Evolutionary conservation across 495 filamentous ascomycete genomes (phyloP), one percentile per base, ranked within the genome.

Genomic region (Chaetomidium leptoderma): DNA sequence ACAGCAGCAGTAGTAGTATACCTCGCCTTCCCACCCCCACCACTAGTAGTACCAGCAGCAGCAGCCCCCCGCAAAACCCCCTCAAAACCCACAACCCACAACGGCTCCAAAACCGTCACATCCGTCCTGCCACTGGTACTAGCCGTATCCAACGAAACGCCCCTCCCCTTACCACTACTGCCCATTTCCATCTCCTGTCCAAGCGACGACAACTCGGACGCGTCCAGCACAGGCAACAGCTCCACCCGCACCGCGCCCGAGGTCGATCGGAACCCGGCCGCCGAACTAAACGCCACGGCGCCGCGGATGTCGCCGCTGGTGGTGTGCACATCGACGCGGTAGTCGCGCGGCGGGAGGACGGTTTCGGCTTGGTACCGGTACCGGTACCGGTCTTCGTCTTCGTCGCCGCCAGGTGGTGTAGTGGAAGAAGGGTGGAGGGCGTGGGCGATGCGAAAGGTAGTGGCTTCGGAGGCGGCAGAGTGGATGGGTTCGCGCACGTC

Each of bases 311-410:
- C 39, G 4, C 74, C 74, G 6, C 70, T 71, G 0, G 66, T 70
- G 6, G 71, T 70, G 23, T 68, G 63, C 24, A 76, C 56, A 23
- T 72, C 64, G 3, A 78, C 67, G 4, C 71, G 59, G 55, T 79
- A 78, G 45, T 79, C 71, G 5, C 75, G 65, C 5, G 65, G 67
- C 16, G 76, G 76, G 11, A 76, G 40, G 10, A 58, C 17, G 0
- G 30, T 35, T 7, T 62, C 55, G 19, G 57, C 51, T 6, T 26
- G 17, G n/a, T n/a, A n/a, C n/a, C n/a, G n/a, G n/a, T n/a, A n/a
- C n/a, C n/a, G n/a, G n/a, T n/a, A n/a, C n/a, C n/a, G n/a, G n/a
- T n/a, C n/a, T n/a, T n/a, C n/a, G n/a, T n/a, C n/a, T n/a, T n/a
- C 3, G 27, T 19, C 0, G 24, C 46, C 0, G 40, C 35, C 0